Base-by-base conservation (phyloP, 495 filamentous ascomycete genomes). In the Rhypophila decipiens region DNA sequence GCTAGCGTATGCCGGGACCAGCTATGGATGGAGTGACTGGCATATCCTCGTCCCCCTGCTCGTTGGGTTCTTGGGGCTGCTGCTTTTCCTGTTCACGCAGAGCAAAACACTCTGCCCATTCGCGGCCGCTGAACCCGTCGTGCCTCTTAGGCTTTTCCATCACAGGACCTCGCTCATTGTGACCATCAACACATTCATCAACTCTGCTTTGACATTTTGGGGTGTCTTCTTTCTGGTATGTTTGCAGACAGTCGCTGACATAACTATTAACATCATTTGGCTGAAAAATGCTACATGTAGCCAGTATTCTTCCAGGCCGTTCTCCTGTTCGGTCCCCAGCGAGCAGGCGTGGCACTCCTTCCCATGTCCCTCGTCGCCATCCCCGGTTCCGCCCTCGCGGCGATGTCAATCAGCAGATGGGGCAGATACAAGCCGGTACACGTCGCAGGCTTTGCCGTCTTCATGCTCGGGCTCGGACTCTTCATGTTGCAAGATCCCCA, bases 251-350 rank as follows among this genome's bases (percentile, higher is more conserved):
- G 27, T 31, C 27, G 27, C 27, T 31, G 7, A 31, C 13, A 31
- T 31, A 7, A 31, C 7, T 31, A 13, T 7, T 31, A n/a, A n/a
- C n/a, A n/a, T n/a, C n/a, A n/a, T n/a, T n/a, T n/a, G n/a, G n/a
- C n/a, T n/a, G n/a, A n/a, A n/a, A n/a, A n/a, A n/a, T n/a, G n/a
- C n/a, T n/a, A n/a, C 27, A 13, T 7, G 13, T 13, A 31, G 0
- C 69, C 74, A 1, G 53, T 78, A 5, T 78, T 74, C 50, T 76
- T 76, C 56, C 70, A 75, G 38, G 59, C 56, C 5, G 66, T 74
- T 3, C 60, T 59, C 4, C 47, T 55, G 9, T 41, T 49, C 3
- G 59, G 60, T 7, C 57, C 73, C 1, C 38, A 46, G 12, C 49
- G 59, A 12, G 64, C 73, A 0, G 75, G 73, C 1, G 56, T 76